A percentile compares a stretch with the other conserved stretches of the same genome.
These are phyloP conservation scores for Boletus barrowsii DNA, from an alignment of 768 basidiomycete species.

Conservation along the genomic window DNA sequence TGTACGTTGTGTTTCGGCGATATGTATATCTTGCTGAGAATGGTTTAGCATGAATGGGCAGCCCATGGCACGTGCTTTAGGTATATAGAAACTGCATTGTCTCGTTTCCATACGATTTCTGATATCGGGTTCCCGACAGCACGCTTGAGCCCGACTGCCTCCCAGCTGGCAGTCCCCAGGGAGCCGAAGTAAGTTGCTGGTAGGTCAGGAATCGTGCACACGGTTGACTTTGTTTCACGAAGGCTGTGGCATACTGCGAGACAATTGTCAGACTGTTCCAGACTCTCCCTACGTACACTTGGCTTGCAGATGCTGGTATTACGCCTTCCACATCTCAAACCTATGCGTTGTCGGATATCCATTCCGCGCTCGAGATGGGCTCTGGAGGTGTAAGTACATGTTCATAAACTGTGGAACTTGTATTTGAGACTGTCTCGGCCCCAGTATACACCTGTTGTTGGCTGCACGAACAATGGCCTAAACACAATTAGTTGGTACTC, in stretches of 20 bases:
- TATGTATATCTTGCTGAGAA: constrained; percentile 1
- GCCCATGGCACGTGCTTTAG: constrained; percentile 59
- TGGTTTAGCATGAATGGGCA: constrained; percentile 61
- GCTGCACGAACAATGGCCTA: constrained; percentile 40
- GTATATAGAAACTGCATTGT: constrained; percentile 6
- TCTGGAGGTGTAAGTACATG: constrained; percentile 42
- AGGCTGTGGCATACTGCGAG: constrained; percentile 70
- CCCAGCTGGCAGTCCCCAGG: constrained; percentile 51
- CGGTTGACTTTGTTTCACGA: constrained; percentile 1
- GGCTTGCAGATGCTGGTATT: constrained; percentile 70
- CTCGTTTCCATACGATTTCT: neutral
- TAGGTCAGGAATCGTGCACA: neutral
- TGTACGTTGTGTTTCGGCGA: constrained; percentile 34
- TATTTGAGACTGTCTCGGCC: neutral
- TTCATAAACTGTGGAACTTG: neutral
- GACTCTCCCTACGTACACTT: constrained; percentile 72
- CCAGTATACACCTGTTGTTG: constrained; percentile 48
- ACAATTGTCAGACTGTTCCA: constrained; percentile 56
- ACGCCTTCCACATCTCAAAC: constrained; percentile 59
- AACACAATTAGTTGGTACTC: constrained; percentile 59
- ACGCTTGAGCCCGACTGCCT: constrained; percentile 59
- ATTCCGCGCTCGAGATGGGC: constrained; percentile 51
- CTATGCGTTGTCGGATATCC: constrained; percentile 53
- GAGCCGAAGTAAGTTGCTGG: constrained; percentile 49
- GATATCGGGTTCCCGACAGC: constrained; percentile 31